Percentiles rank a stretch among this genome's conserved stretches.
These are phyloP conservation scores for Populus hybrid DNA, from an alignment of 441 rosid species.

Conservation along the genomic window DNA sequence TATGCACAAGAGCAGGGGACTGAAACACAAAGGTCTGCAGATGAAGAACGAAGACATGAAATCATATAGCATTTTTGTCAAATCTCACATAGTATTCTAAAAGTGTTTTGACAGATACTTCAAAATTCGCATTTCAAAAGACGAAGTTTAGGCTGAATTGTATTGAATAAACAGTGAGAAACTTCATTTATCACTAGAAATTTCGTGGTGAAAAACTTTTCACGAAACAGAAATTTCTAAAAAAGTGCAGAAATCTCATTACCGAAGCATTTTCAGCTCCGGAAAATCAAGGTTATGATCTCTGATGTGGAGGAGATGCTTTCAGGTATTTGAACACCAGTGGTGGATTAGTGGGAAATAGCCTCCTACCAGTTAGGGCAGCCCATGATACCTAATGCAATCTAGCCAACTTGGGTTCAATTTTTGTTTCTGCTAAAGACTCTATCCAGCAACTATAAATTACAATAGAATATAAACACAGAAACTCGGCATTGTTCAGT, in stretches of 20 bases:
- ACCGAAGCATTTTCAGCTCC: not conserved
- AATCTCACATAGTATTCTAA: not conserved
- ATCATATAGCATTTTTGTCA: not conserved
- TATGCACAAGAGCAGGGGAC: not conserved
- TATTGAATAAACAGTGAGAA: not conserved
- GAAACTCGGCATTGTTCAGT: not conserved
- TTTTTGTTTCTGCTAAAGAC: not conserved
- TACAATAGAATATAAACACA: not conserved
- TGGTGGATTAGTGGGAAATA: conserved; percentile 21
- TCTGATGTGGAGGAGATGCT: conserved; percentile 35
- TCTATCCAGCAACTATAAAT: not conserved
- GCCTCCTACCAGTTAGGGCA: conserved; percentile 76
- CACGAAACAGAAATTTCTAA: not conserved
- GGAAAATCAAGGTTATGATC: conserved; percentile 19
- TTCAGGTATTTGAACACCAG: conserved; percentile 21
- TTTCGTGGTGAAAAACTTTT: not conserved
- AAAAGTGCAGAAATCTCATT: not conserved
- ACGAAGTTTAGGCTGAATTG: not conserved
- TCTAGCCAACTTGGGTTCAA: conserved; percentile 16
- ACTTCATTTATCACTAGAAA: not conserved
- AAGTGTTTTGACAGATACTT: not conserved
- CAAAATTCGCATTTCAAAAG: not conserved
- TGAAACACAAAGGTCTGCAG: too few species aligned
- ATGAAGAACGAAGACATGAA: not conserved
- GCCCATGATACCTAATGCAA: conserved; percentile 78